Base-by-base conservation (phyloP, 306 rosid genomes). In the Cucumis melo region DNA sequence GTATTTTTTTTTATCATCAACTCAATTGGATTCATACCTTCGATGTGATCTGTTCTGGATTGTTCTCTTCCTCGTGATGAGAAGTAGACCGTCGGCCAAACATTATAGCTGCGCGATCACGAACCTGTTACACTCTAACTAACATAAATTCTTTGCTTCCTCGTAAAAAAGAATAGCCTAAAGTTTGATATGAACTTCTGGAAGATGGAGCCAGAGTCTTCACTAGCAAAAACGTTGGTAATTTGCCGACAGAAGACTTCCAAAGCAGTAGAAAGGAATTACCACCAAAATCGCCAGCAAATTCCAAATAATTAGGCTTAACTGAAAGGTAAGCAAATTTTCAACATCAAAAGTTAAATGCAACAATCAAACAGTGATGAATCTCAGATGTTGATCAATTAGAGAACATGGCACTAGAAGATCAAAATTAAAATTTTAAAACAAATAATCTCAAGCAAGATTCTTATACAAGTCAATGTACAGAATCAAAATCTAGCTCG, bases 31-130 rank as follows among this genome's bases (percentile, higher is more conserved):
- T 50, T 67, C 54, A 67, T 67, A 67, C 74, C 74, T 67, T 67
- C 54, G 32, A 67, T 42, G 54, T 20, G 19, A 21, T 42, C 34
- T 39, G 74, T 42, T 67, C 74, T 67, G 14, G 34, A 67, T 6
- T 67, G 55, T 20, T 67, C 54, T 23, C 74, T 41, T 67, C 74
- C 53, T 67, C 74, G 34, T 67, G 74, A 67, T 44, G 74, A 67
- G 74, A 67, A 67, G 53, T 39, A 67, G 54, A 39, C 74, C 74
- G 41, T 10, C 32, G 74, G 6, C 74, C 74, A 67, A 67, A 67
- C 74, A 67, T 67, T 67, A 21, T 36, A 64, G 24, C 72, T 64
- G 32, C 1, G 44, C 7, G 36, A 10, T 20, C 53, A 41, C 54
- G 19, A 41, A 66, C 16, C 17, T n/a, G 29, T 65, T 38, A 65